Conservation (phyloP, 2,329 filamentous ascomycete genomes). For the Penicillium hordei region DNA sequence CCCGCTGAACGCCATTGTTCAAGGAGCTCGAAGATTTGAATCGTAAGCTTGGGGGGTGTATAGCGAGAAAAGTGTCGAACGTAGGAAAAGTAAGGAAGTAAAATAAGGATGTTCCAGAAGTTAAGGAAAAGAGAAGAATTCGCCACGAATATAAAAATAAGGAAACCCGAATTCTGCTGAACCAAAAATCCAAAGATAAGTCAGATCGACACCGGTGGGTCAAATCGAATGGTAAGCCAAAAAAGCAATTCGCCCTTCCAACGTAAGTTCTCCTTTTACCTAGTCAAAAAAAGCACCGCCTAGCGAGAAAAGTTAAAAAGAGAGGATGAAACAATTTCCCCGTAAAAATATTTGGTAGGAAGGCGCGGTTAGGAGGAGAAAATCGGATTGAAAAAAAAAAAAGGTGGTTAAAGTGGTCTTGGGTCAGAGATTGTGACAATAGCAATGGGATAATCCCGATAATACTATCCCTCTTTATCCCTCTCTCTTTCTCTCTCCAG, state of each 20-base stretch:
- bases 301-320: not conserved
- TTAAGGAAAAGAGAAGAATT: conserved; percentile 15
- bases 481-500: not conserved
- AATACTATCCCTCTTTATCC: not conserved
- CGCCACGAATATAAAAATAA: conserved; percentile 30
- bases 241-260: conserved; percentile 12
- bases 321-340: not conserved
- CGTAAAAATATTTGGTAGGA: not conserved
- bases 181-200: conserved; percentile 11
- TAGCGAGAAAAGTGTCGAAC: not conserved
- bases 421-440: conserved; percentile 24
- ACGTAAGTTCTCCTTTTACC: not conserved
- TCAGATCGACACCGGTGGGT: conserved; percentile 24
- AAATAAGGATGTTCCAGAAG: conserved; percentile 1
- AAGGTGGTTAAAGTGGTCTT: not conserved
- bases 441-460: conserved; percentile 27
- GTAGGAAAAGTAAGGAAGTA: conserved; percentile 5
- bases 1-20: conserved; percentile 33
- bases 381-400: conserved; percentile 1
- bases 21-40: conserved; percentile 2
- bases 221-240: conserved; percentile 14
- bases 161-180: conserved; percentile 14
- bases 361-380: conserved; percentile 18
- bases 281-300: conserved; percentile 4
- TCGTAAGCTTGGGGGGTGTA: not conserved